Evolutionary conservation across 352 stramenopile species (phyloP), one percentile per base, ranked within the genome.

Genomic region (Phytophthora vignae): DNA sequence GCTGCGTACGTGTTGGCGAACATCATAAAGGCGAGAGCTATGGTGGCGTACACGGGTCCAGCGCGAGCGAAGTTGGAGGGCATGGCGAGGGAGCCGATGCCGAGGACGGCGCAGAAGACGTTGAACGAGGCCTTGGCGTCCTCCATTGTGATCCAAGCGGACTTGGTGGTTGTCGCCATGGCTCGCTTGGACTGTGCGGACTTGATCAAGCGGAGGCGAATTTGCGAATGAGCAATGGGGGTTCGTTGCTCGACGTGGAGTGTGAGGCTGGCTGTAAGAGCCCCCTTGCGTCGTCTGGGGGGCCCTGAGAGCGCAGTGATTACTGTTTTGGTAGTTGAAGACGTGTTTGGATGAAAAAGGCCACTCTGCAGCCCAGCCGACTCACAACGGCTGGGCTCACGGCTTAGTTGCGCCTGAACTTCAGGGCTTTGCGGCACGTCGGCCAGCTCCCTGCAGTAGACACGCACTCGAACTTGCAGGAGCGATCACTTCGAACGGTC

Each of bases 71-170:
- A 71, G 48, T 71, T 71, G 48, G 64, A 71, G 19, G 64, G 48
- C 64, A 71, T 71, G n/a, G 31, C 64, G 15, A 71, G 64, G 8
- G 64, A 71, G 17, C 64, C 64, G 19, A 71, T 71, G 27, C 64
- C 56, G 5, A 71, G 19, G n/a, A 71, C 64, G 38, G 48, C 61
- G 25, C 64, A 71, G 46, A 71, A 71, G 14, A 67, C 56, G 38
- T 66, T 67, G 64, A 71, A 67, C 7, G 56, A 60, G 1, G 56
- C 40, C 25, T 67, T 71, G 19, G 56, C 40, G 25, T 59, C 53
- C 14, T 59, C 53, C 27, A 44, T 59, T 5, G 53, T 59, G 17
- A 59, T 6, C 22, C 21, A 56, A n/a, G 25, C 9, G 22, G 9
- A 25, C 53, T 59, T 59, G 29, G 53, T 42, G 17, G 10, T 29